Conservation (phyloP, 345 rosid species). For the Pistacia vera region DNA sequence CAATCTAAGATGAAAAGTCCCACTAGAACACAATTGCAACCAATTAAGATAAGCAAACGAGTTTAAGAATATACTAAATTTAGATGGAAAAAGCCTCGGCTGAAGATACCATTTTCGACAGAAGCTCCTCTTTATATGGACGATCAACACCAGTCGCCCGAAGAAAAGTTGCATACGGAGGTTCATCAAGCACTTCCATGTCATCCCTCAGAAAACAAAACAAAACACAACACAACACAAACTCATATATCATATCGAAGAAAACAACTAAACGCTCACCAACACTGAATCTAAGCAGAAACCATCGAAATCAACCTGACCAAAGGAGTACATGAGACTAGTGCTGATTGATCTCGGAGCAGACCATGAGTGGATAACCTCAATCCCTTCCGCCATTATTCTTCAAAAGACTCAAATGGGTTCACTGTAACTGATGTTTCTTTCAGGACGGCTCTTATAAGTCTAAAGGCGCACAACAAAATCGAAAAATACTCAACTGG, state of each 20-base stretch:
- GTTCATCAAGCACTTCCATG: slow-evolving; percentile 76
- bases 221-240: not conserved
- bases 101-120: slow-evolving; percentile 55
- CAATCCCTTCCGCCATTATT: slow-evolving; percentile 38
- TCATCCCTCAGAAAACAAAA: slow-evolving; percentile 63
- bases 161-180: slow-evolving; percentile 65
- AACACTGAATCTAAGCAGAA: not conserved
- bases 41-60: not conserved
- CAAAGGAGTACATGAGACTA: slow-evolving; percentile 82
- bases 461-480: no score
- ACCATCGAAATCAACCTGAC: slow-evolving; percentile 45
- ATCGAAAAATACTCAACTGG: no score
- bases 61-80: no score
- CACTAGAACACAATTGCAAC: not conserved
- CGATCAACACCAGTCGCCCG: slow-evolving; percentile 51
- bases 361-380: slow-evolving; percentile 86
- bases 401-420: no score
- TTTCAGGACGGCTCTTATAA: no score
- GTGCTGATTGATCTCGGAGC: slow-evolving; percentile 94
- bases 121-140: slow-evolving; percentile 67
- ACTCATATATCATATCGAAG: not conserved
- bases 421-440: no score
- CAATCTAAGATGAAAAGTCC: not conserved
- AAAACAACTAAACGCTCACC: not conserved
- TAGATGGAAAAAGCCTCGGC: no score